phyloP scores from a whole-genome alignment of 495 filamentous ascomycete species.

The Baudoinia panamericana region DNA sequence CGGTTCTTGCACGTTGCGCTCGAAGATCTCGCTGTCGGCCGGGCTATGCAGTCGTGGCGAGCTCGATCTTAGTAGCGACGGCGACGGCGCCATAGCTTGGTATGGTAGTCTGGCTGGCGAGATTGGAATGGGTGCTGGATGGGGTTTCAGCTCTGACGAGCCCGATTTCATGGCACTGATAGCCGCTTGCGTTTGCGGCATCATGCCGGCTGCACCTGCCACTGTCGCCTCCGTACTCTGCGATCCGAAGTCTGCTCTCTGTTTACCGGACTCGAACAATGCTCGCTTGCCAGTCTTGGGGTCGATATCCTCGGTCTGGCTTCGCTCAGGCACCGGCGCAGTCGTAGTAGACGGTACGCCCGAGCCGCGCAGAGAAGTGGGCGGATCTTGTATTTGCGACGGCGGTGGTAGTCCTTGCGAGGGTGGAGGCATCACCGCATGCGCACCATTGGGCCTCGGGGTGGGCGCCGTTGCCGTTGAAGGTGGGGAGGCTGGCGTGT shows the following conservation, averaged over 20 bases:
- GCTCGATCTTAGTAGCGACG: slow-evolving; percentile 25
- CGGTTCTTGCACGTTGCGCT: slow-evolving; percentile 81
- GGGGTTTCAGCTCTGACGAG: slow-evolving; percentile 2
- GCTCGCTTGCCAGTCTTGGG: slow-evolving; percentile 11
- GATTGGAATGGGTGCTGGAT: slow-evolving; percentile 10
- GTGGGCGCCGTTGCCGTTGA: too few species aligned
- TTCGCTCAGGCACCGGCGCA: background rate
- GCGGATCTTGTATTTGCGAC: background rate
- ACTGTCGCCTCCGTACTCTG: slow-evolving; percentile 5
- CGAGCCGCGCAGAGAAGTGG: background rate
- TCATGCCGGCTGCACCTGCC: background rate
- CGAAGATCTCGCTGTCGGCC: slow-evolving; percentile 71
- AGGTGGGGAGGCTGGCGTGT: too few species aligned
- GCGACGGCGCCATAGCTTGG: slow-evolving; percentile 11
- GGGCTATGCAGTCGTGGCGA: slow-evolving; percentile 34
- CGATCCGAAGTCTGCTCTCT: background rate
- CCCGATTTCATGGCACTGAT: background rate
- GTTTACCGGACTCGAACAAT: slow-evolving; percentile 7
- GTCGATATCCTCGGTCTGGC: background rate
- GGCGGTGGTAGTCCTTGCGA: slow-evolving; percentile 1
- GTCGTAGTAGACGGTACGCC: background rate
- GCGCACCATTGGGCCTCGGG: too few species aligned
- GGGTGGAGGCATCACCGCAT: too few species aligned
- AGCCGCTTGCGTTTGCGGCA: slow-evolving; percentile 3
- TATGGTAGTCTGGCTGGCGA: slow-evolving; percentile 7